phyloP scores from a whole-genome alignment of 2,329 filamentous ascomycete species.

The Cordyceps farinosa region DNA sequence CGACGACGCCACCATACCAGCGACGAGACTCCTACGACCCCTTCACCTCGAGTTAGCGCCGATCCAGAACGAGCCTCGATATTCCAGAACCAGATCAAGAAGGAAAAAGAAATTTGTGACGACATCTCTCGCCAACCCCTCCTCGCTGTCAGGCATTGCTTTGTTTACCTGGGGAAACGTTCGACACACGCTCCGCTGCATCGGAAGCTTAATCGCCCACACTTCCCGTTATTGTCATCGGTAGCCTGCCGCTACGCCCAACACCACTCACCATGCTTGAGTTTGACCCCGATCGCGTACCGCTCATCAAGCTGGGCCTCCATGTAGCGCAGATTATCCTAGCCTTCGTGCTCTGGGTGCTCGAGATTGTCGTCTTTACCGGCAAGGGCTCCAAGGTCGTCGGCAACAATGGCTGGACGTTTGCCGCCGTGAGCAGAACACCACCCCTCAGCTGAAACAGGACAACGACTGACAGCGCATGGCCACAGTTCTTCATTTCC shows the following conservation, averaged over 20 bases:
- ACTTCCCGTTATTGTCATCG: not conserved
- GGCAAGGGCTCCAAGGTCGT: conserved; percentile 46
- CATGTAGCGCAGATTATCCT: conserved; percentile 55
- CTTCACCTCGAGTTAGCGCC: conserved; percentile 9
- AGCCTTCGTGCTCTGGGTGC: conserved; percentile 53
- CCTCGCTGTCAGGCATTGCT: not conserved
- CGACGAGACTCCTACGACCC: not conserved
- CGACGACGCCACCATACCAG: conserved; percentile 2
- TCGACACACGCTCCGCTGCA: not conserved
- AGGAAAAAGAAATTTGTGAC: not conserved
- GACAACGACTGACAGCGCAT: conserved; percentile 12
- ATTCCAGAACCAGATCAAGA: not conserved
- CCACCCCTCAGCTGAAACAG: not conserved
- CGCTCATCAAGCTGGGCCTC: conserved; percentile 53
- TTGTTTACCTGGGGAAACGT: not conserved
- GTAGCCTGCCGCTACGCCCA: not conserved
- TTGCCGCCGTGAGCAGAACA: conserved; percentile 52
- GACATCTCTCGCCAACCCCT: not conserved
- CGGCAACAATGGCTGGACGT: conserved; percentile 60
- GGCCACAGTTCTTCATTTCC: conserved; percentile 59
- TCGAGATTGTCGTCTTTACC: conserved; percentile 59
- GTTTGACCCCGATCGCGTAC: conserved; percentile 52
- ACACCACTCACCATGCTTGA: conserved; percentile 42
- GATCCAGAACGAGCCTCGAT: conserved; percentile 3
- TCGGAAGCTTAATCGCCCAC: not conserved